Conservation (phyloP, 2,329 filamentous ascomycete genomes). For the Diaporthe eres region DNA sequence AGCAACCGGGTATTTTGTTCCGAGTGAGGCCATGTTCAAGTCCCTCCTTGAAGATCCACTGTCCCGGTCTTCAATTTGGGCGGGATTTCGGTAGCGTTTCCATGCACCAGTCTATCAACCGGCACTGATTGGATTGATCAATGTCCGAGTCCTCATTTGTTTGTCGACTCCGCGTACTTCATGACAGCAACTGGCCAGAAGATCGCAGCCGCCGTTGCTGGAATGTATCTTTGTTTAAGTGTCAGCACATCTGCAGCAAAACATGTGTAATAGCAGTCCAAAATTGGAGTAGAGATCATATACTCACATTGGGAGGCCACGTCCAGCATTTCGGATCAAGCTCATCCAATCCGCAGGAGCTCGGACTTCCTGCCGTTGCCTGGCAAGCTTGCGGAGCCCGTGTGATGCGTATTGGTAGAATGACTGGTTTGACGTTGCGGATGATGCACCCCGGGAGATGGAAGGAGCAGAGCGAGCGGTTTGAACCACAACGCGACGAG, state of each 20-base stretch:
- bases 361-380: slow-evolving; percentile 13
- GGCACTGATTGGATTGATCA: not conserved
- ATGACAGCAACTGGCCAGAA: slow-evolving; percentile 29
- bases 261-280: too few species aligned
- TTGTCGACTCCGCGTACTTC: slow-evolving; percentile 19
- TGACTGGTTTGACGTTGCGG: slow-evolving; percentile 22
- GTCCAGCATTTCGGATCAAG: slow-evolving; percentile 8
- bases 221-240: slow-evolving; percentile 2
- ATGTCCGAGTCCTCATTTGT: not conserved
- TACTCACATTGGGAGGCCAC: slow-evolving; percentile 25
- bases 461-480: slow-evolving; percentile 28
- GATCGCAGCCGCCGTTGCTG: slow-evolving; percentile 24
- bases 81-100: not conserved
- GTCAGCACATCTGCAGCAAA: not conserved
- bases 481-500: slow-evolving; percentile 26
- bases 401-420: slow-evolving; percentile 30
- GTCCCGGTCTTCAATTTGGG: not conserved
- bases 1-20: not conserved
- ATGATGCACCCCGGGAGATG: slow-evolving; percentile 25
- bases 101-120: too few species aligned
- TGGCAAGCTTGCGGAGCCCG: slow-evolving; percentile 20
- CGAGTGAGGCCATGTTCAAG: not conserved
- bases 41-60: not conserved
- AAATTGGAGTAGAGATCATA: not conserved
- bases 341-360: slow-evolving; percentile 24